Evolutionary conservation across 2,329 filamentous ascomycete genomes (phyloP).

Genomic region (Aspergillus flavus): DNA sequence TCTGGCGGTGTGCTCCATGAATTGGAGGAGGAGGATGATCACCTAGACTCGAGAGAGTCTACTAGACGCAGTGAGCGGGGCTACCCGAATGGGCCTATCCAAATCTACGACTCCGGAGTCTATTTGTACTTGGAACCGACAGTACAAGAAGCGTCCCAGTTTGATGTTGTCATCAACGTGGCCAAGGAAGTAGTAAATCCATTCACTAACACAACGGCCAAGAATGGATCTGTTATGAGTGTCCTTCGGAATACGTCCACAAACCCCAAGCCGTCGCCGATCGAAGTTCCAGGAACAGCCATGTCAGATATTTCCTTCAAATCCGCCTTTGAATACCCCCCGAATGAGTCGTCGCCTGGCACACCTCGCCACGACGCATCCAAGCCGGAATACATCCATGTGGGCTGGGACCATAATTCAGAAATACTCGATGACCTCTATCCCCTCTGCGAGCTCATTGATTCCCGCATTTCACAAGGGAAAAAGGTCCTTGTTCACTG

Average conservation of each 20-base stretch:
- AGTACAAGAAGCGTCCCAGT: slow-evolving; percentile 59
- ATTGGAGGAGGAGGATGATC: slow-evolving; percentile 55
- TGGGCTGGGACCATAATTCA: slow-evolving; percentile 69
- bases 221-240: slow-evolving; percentile 45
- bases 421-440: slow-evolving; percentile 66
- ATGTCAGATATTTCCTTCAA: slow-evolving; percentile 52
- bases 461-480: slow-evolving; percentile 58
- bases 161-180: slow-evolving; percentile 67
- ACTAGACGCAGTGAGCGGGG: slow-evolving; percentile 64
- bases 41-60: slow-evolving; percentile 55
- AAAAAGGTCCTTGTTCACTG: slow-evolving; percentile 67
- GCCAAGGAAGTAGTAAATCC: slow-evolving; percentile 67
- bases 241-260: slow-evolving; percentile 52
- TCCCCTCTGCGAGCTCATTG: slow-evolving; percentile 62
- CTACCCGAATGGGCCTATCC: slow-evolving; percentile 66
- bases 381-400: slow-evolving; percentile 66
- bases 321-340: slow-evolving; percentile 50
- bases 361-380: slow-evolving; percentile 36
- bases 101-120: slow-evolving; percentile 64
- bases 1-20: slow-evolving; percentile 44
- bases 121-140: slow-evolving; percentile 67
- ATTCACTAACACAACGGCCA: slow-evolving; percentile 43
- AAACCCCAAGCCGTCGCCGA: slow-evolving; percentile 35
- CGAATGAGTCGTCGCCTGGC: slow-evolving; percentile 29
- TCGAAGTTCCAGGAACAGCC: slow-evolving; percentile 48